phyloP scores from a whole-genome alignment of 768 basidiomycete species.

The Clitopilus hobsonii region DNA sequence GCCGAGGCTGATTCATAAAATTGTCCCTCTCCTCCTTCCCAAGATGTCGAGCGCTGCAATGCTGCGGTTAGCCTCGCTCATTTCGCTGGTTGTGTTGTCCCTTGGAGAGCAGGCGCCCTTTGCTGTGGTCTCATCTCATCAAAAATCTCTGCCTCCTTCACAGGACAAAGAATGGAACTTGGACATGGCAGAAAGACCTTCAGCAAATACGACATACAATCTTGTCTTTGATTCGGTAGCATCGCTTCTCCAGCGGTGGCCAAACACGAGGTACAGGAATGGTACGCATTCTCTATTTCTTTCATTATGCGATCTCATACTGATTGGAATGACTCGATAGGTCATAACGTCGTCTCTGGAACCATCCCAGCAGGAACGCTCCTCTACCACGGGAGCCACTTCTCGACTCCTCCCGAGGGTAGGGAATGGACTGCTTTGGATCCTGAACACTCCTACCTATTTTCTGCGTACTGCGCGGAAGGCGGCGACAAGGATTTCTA shows the following conservation, averaged over 20 bases:
- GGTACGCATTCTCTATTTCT: conserved; percentile 15
- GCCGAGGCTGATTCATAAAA: too few relatives aligned
- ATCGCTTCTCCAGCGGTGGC: conserved; percentile 32
- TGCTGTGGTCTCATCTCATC: too few relatives aligned
- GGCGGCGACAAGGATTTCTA: too few relatives aligned
- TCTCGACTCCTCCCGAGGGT: not conserved
- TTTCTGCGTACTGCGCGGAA: not conserved
- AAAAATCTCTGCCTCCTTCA: too few relatives aligned
- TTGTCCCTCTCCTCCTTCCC: too few relatives aligned
- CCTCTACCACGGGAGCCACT: not conserved
- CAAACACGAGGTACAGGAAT: conserved; percentile 31
- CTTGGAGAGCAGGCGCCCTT: too few relatives aligned
- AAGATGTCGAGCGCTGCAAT: too few relatives aligned
- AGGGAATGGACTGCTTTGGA: not conserved
- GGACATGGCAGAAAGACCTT: conserved; percentile 3
- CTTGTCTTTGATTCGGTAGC: conserved; percentile 29
- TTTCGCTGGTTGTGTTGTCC: too few relatives aligned
- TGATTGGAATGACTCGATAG: not conserved
- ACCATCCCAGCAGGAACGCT: conserved; percentile 1
- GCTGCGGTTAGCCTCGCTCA: too few relatives aligned
- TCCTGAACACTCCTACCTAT: not conserved
- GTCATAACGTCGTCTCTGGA: conserved; percentile 8
- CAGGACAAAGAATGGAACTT: too few relatives aligned
- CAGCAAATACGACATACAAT: conserved; percentile 20
- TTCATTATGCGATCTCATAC: not conserved